These are phyloP conservation scores for Sarocladium kiliense DNA, from an alignment of 2,329 filamentous ascomycete genomes.

Conservation along the genomic window DNA sequence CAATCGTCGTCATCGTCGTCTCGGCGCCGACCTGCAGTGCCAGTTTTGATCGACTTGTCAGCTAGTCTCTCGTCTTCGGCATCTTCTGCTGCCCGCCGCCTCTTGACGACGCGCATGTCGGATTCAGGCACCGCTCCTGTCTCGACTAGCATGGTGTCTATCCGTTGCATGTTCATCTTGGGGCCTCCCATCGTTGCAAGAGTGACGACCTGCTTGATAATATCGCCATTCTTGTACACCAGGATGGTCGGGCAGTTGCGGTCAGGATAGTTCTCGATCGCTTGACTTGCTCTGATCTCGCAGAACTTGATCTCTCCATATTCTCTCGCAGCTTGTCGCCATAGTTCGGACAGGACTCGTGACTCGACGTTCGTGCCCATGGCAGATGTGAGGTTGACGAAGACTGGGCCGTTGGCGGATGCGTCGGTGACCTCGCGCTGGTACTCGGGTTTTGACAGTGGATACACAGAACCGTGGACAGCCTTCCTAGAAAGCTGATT, in stretches of 20 bases:
- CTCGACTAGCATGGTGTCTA: conserved; percentile 78
- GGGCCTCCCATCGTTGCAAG: conserved; percentile 72
- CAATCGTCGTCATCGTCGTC: conserved; percentile 50
- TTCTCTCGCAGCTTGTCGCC: conserved; percentile 75
- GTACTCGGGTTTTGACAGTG: conserved; percentile 91
- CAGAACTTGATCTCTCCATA: conserved; percentile 98
- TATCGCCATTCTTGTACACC: conserved; percentile 88
- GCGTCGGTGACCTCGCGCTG: conserved; percentile 86
- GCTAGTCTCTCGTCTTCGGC: conserved; percentile 51
- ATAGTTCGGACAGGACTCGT: conserved; percentile 75
- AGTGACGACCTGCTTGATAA: conserved; percentile 88
- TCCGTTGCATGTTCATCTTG: conserved; percentile 63
- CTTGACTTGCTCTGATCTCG: conserved; percentile 85
- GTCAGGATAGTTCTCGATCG: conserved; percentile 95
- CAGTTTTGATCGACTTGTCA: conserved; percentile 45
- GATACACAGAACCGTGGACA: conserved; percentile 86
- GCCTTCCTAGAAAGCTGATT: conserved; percentile 69
- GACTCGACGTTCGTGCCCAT: conserved; percentile 80
- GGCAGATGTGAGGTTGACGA: conserved; percentile 79
- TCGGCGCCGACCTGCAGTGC: conserved; percentile 40
- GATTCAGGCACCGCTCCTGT: conserved; percentile 73
- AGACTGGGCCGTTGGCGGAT: conserved; percentile 61
- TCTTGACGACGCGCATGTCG: conserved; percentile 70
- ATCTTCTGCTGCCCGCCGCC: conserved; percentile 54
- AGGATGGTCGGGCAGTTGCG: conserved; percentile 91